phyloP scores from a whole-genome alignment of 805 yeast species.

The Sugiyamaella qingdaonensis region DNA sequence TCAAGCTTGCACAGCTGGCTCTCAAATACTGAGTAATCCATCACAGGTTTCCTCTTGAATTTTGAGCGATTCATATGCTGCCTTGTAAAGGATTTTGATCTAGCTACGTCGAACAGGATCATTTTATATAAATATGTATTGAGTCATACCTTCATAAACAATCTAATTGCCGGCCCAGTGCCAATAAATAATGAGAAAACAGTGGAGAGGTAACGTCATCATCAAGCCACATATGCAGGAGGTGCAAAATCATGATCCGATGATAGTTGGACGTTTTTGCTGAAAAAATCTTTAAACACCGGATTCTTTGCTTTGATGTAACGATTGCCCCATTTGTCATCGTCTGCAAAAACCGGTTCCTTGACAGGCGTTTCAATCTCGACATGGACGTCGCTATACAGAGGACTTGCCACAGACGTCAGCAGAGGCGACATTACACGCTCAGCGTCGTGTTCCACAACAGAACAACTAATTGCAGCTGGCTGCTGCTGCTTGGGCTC shows the following conservation, averaged over 20 bases:
- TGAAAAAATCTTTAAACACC: conserved; percentile 20
- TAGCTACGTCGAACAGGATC: no score
- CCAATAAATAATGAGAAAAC: conserved; percentile 1
- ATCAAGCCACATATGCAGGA: conserved; percentile 23
- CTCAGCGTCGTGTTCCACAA: no score
- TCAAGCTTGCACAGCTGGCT: conserved; percentile 60
- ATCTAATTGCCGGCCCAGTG: not conserved
- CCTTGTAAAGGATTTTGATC: no score
- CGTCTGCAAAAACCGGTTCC: not conserved
- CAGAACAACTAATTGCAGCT: no score
- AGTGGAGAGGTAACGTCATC: not conserved
- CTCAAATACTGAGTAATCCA: conserved; percentile 23
- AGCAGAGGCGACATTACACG: not conserved
- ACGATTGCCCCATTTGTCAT: not conserved
- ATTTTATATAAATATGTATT: not conserved
- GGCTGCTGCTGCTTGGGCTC: not conserved
- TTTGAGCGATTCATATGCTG: not conserved
- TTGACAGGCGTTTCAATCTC: not conserved
- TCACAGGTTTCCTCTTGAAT: not conserved
- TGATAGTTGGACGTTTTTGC: conserved; percentile 10
- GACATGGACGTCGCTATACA: not conserved
- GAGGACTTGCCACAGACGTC: not conserved
- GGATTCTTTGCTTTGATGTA: conserved; percentile 4
- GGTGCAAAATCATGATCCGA: conserved; percentile 15
- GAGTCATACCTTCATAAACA: not conserved